Percentiles rank a stretch among this genome's conserved stretches.
These are phyloP conservation scores for Naganishia albida DNA, from an alignment of 1,284 basidiomycete species.

Conservation along the genomic window DNA sequence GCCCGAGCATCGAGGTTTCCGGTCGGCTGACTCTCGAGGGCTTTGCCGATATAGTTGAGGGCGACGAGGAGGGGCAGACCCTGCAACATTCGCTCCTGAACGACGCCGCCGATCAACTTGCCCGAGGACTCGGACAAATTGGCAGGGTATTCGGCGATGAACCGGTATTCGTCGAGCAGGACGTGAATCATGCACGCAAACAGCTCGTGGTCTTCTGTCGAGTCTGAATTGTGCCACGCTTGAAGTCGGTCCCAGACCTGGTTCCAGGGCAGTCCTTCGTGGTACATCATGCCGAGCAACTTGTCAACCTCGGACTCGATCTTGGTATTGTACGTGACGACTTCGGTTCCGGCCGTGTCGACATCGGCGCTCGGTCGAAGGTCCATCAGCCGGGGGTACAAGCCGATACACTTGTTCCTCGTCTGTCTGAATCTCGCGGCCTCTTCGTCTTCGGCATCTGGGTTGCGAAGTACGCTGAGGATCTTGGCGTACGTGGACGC, in stretches of 20 bases:
- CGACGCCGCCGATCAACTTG: constrained; percentile 92
- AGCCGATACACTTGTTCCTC: constrained; percentile 89
- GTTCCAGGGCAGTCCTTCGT: constrained; percentile 84
- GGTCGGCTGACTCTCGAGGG: constrained; percentile 82
- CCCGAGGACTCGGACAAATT: constrained; percentile 96
- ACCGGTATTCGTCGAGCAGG: constrained; percentile 99
- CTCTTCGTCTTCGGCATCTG: constrained; percentile 58
- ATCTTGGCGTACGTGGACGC: constrained; percentile 89
- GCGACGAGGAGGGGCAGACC: constrained; percentile 95
- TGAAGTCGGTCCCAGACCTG: constrained; percentile 87
- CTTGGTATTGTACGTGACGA: constrained; percentile 82
- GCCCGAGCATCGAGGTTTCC: constrained; percentile 33
- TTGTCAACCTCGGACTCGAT: constrained; percentile 91
- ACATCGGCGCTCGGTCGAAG: constrained; percentile 83
- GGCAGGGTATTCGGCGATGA: constrained; percentile 94
- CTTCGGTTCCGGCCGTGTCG: constrained; percentile 82
- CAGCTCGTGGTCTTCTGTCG: constrained; percentile 85
- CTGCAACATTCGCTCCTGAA: constrained; percentile 91
- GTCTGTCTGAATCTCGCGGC: constrained; percentile 90
- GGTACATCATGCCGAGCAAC: constrained; percentile 98
- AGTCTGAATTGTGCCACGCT: constrained; percentile 78
- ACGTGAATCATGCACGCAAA: constrained; percentile 99
- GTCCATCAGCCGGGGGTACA: constrained; percentile 95
- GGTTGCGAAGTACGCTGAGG: constrained; percentile 74
- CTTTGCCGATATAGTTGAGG: constrained; percentile 94